These are phyloP conservation scores for Ogataea ramenticola DNA, from an alignment of 805 yeast genomes.

Conservation along the genomic window DNA sequence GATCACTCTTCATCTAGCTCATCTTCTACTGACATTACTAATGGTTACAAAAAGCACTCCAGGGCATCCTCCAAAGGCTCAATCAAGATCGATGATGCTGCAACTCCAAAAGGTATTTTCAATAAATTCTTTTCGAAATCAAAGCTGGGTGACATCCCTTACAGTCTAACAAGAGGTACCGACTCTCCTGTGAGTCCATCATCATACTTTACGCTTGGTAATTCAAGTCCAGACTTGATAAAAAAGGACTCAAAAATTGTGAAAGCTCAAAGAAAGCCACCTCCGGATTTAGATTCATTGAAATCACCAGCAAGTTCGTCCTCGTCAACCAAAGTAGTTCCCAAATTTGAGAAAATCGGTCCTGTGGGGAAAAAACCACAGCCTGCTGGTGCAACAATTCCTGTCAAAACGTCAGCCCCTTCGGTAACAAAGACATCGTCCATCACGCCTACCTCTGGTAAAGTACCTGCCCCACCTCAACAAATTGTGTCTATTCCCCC, in stretches of 20 bases:
- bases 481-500: too few relatives aligned
- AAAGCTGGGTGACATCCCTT: constrained; percentile 10
- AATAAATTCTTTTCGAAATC: constrained; percentile 24
- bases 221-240: constrained; percentile 7
- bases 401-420: constrained; percentile 13
- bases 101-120: constrained; percentile 22
- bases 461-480: background rate
- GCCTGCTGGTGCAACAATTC: constrained; percentile 26
- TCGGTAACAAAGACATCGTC: constrained; percentile 1
- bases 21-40: constrained; percentile 5
- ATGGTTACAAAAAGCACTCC: constrained; percentile 12
- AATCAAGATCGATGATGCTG: constrained; percentile 9
- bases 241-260: background rate
- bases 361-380: constrained; percentile 28
- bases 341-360: constrained; percentile 25
- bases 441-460: background rate
- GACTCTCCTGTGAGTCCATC: constrained; percentile 23
- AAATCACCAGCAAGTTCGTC: constrained; percentile 3
- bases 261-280: background rate
- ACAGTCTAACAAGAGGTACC: background rate
- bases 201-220: constrained; percentile 7
- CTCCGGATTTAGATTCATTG: constrained; percentile 6
- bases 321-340: background rate
- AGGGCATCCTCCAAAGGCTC: constrained; percentile 22
- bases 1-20: constrained; percentile 3